These are phyloP conservation scores for Candida hispaniensis DNA, from an alignment of 805 yeast species.

Conservation along the genomic window DNA sequence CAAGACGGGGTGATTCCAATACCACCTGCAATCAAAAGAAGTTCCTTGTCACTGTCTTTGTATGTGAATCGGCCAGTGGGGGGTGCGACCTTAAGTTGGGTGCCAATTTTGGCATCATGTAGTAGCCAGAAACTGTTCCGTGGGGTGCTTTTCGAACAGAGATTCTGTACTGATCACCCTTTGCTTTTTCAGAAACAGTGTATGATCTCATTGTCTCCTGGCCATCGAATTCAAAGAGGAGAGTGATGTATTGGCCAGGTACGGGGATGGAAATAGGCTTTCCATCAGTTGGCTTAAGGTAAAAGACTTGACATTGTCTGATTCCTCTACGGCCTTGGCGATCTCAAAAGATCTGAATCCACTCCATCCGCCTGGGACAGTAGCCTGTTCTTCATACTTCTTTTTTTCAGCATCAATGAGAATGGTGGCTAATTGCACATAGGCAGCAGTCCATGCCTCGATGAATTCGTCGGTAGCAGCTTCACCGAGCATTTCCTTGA, in stretches of 20 bases:
- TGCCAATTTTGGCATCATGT: conserved; percentile 40
- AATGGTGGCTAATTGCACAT: conserved; percentile 49
- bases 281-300: conserved; percentile 39
- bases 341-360: conserved; percentile 47
- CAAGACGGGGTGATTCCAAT: conserved; percentile 58
- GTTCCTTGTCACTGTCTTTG: conserved; percentile 26
- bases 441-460: conserved; percentile 57
- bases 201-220: conserved; percentile 46
- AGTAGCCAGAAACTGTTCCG: conserved; percentile 42
- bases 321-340: conserved; percentile 34
- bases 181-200: conserved; percentile 36
- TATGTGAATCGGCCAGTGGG: conserved; percentile 46
- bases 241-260: conserved; percentile 41
- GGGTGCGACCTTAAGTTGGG: conserved; percentile 39
- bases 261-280: conserved; percentile 23
- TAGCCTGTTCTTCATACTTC: conserved; percentile 33
- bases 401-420: conserved; percentile 45
- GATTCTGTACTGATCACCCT: conserved; percentile 39
- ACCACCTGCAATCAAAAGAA: conserved; percentile 47
- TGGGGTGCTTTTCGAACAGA: conserved; percentile 41
- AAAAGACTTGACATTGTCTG: conserved; percentile 40
- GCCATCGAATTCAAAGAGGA: conserved; percentile 31
- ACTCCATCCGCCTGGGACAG: conserved; percentile 41
- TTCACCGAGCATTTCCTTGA: conserved; percentile 44
- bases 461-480: conserved; percentile 51